phyloP scores from a whole-genome alignment of 192 early-diverging fungal genomes.

The Spizellomyces sp. region DNA sequence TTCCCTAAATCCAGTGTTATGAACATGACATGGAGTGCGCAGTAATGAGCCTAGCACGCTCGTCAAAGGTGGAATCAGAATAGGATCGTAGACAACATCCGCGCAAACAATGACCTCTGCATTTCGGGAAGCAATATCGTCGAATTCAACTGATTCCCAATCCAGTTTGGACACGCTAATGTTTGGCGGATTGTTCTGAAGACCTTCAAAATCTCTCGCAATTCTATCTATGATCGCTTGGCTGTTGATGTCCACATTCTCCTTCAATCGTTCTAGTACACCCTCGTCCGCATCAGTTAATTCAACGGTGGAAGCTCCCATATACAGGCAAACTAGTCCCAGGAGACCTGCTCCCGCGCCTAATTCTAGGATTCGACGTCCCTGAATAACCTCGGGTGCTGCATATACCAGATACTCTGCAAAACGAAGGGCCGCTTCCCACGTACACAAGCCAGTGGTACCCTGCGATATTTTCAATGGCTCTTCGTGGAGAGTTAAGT shows the following conservation, averaged over 20 bases:
- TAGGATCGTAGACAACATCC: conserved; percentile 48
- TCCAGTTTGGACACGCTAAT: conserved; percentile 15
- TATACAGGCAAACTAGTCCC: conserved; percentile 24
- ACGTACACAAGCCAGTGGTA: conserved; percentile 64
- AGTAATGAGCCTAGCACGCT: conserved; percentile 28
- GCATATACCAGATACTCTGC: conserved; percentile 50
- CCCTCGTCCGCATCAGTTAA: conserved; percentile 34
- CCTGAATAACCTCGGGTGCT: conserved; percentile 2
- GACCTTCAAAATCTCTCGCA: no score
- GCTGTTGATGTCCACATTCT: conserved; percentile 39
- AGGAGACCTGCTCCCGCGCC: conserved; percentile 41
- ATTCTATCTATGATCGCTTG: not conserved
- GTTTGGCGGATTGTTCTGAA: not conserved
- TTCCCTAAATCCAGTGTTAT: no score
- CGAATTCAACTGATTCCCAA: conserved; percentile 27
- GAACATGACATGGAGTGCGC: not conserved
- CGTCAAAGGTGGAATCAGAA: conserved; percentile 30
- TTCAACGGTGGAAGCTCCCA: conserved; percentile 25
- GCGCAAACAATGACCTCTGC: conserved; percentile 35
- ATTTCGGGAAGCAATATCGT: not conserved
- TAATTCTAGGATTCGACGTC: conserved; percentile 41
- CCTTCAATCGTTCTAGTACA: conserved; percentile 25
- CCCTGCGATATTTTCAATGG: conserved; percentile 57
- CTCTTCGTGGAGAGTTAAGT: conserved; percentile 53
- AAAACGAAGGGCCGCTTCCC: conserved; percentile 63